A percentile compares a stretch with the other conserved stretches of the same genome.
phyloP scores from a whole-genome alignment of 805 yeast species.

The Suhomyces sp. region DNA sequence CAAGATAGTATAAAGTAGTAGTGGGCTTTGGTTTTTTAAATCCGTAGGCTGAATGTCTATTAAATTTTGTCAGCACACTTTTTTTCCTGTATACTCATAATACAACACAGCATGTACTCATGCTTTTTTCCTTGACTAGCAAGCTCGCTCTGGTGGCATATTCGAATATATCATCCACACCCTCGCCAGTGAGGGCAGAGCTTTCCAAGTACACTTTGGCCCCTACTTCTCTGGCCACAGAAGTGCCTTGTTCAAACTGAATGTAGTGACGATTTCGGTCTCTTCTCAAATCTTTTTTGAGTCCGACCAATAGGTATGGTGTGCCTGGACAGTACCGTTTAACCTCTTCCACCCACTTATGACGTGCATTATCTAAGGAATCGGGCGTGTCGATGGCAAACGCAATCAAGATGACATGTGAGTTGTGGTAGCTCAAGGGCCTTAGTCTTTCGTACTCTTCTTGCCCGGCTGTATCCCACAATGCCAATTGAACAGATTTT shows the following conservation, averaged over 20 bases:
- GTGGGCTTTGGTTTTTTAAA: too few relatives aligned
- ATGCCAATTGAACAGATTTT: slow-evolving; percentile 78
- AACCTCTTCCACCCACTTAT: slow-evolving; percentile 88
- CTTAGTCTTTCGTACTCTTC: slow-evolving; percentile 90
- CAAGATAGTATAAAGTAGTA: too few relatives aligned
- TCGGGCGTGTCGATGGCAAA: slow-evolving; percentile 85
- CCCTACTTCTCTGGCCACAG: slow-evolving; percentile 72
- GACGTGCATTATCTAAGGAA: slow-evolving; percentile 74
- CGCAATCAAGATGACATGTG: slow-evolving; percentile 81
- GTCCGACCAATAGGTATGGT: slow-evolving; percentile 76
- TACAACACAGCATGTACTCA: slow-evolving; percentile 33
- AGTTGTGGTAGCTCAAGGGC: slow-evolving; percentile 83
- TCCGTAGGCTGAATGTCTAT: background rate
- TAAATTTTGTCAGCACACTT: background rate
- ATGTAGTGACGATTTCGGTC: slow-evolving; percentile 46
- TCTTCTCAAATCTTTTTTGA: slow-evolving; percentile 76
- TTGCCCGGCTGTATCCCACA: slow-evolving; percentile 98
- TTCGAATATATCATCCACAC: slow-evolving; percentile 92
- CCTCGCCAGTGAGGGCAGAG: slow-evolving; percentile 89
- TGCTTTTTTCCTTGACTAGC: slow-evolving; percentile 34
- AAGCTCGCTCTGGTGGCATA: slow-evolving; percentile 83
- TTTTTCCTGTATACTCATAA: slow-evolving; percentile 4
- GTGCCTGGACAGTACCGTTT: slow-evolving; percentile 74
- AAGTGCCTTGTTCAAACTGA: slow-evolving; percentile 57
- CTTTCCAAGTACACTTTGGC: slow-evolving; percentile 85